Evolutionary conservation across 495 filamentous ascomycete genomes (phyloP).

Genomic region (Beverwykella pulmonaria): DNA sequence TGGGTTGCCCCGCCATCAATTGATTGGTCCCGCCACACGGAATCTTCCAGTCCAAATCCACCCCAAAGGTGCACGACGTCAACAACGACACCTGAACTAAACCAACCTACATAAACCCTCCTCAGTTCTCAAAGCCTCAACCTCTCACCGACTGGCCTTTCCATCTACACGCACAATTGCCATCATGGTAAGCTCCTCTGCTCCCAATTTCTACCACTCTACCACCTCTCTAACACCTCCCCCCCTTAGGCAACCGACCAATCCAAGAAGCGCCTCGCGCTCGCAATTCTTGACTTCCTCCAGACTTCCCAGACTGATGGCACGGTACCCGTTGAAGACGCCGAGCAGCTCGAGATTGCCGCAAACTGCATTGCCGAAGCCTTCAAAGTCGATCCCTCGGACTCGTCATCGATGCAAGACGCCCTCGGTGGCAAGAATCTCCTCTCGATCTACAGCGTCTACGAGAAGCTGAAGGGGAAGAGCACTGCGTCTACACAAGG

Average conservation of each 20-base stretch:
- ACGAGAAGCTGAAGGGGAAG: slow-evolving; percentile 88
- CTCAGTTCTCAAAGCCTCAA: neutral
- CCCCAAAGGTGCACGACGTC: neutral
- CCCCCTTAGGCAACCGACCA: slow-evolving; percentile 19
- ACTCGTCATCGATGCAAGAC: slow-evolving; percentile 70
- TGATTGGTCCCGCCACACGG: neutral
- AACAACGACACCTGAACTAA: neutral
- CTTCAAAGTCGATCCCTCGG: slow-evolving; percentile 87
- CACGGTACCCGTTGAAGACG: slow-evolving; percentile 81
- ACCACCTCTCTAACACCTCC: neutral
- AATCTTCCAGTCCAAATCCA: slow-evolving; percentile 26
- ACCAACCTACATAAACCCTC: neutral
- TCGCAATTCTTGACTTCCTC: slow-evolving; percentile 96
- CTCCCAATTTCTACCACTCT: neutral
- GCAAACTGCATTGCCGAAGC: slow-evolving; percentile 89
- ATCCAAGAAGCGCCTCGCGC: slow-evolving; percentile 92
- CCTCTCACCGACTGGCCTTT: neutral
- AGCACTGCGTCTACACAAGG: slow-evolving; percentile 41
- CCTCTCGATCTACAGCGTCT: slow-evolving; percentile 86
- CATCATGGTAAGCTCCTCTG: slow-evolving; percentile 18
- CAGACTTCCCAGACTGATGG: slow-evolving; percentile 82
- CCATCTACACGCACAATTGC: slow-evolving; percentile 11
- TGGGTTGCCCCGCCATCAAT: slow-evolving; percentile 15
- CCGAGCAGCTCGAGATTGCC: slow-evolving; percentile 89
- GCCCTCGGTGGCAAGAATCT: slow-evolving; percentile 85